Percentiles rank a stretch among this genome's conserved stretches.
Evolutionary conservation across 2,329 filamentous ascomycete species (phyloP).

Genomic region (Ophiocordyceps camponoti-saundersi): DNA sequence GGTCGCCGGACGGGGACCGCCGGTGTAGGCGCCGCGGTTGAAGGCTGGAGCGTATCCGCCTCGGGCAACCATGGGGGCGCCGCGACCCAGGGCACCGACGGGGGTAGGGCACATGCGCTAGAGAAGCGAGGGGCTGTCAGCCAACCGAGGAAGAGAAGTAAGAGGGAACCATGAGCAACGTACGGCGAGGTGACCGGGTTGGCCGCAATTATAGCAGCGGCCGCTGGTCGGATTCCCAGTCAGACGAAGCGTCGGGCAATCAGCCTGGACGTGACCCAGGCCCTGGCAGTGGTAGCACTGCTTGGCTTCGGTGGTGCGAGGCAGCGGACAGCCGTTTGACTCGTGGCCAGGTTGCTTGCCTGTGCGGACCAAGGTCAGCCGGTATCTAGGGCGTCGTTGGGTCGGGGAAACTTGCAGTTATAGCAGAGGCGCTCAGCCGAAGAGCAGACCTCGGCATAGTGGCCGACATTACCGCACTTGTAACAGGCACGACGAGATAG

Average conservation of each 20-base stretch:
- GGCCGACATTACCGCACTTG: constrained; percentile 70
- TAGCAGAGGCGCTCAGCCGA: constrained; percentile 98
- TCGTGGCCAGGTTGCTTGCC: constrained; percentile 89
- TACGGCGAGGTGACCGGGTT: constrained; percentile 83
- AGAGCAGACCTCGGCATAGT: constrained; percentile 82
- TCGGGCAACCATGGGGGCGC: constrained; percentile 45
- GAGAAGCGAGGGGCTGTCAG: constrained; percentile 4
- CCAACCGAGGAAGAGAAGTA: background rate
- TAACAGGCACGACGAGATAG: constrained; percentile 72
- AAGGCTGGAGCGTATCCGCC: constrained; percentile 48
- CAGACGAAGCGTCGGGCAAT: constrained; percentile 90
- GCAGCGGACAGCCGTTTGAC: constrained; percentile 92
- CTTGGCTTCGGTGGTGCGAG: constrained; percentile 94
- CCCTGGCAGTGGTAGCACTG: constrained; percentile 99
- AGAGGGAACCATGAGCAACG: constrained; percentile 14
- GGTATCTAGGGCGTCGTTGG: background rate
- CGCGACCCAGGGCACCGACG: constrained; percentile 44
- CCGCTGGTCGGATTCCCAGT: constrained; percentile 68
- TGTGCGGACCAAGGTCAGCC: constrained; percentile 10
- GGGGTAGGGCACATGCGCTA: constrained; percentile 74
- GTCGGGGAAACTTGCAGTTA: constrained; percentile 55
- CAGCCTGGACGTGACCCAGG: constrained; percentile 92
- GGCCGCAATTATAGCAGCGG: constrained; percentile 93
- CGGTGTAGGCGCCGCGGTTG: constrained; percentile 59
- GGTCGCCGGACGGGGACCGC: constrained; percentile 50